Conservation (phyloP, 106 monocot genomes). For the Gastrodia elata region DNA sequence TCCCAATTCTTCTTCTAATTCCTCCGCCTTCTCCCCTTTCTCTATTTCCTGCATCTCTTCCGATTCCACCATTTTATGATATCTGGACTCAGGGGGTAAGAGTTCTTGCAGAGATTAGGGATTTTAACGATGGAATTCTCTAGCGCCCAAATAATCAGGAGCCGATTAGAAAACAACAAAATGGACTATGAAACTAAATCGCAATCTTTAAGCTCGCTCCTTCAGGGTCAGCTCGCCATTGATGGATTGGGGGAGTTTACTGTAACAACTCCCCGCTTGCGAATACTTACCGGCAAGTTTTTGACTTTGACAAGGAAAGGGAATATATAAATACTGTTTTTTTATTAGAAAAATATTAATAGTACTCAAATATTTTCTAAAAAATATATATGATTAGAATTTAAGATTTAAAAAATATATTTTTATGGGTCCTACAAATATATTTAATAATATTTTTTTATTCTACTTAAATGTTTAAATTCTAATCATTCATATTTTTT, state of each 20-base stretch:
- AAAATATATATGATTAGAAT: too few relatives aligned
- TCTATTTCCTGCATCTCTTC: conserved; percentile 13
- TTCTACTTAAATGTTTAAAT: too few relatives aligned
- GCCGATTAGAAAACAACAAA: neutral
- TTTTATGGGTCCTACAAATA: too few relatives aligned
- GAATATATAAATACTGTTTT: too few relatives aligned
- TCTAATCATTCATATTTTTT: too few relatives aligned
- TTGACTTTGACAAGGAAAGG: too few relatives aligned
- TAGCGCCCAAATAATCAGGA: neutral
- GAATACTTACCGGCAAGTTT: too few relatives aligned
- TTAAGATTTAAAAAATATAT: too few relatives aligned
- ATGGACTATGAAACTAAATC: neutral
- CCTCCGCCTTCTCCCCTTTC: conserved; percentile 17
- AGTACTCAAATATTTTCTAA: too few relatives aligned
- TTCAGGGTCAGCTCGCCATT: conserved; percentile 1
- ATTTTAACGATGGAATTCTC: neutral
- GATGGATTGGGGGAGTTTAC: neutral
- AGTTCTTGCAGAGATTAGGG: neutral
- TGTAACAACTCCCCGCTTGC: too few relatives aligned
- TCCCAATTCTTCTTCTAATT: neutral
- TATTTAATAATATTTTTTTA: too few relatives aligned
- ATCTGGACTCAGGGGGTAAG: neutral
- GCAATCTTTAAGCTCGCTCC: neutral
- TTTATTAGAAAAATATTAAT: too few relatives aligned
- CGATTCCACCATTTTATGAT: conserved; percentile 12